Evolutionary conservation across 371 early-diverging fungal genomes (phyloP).

Genomic region (Mortierella sp.): DNA sequence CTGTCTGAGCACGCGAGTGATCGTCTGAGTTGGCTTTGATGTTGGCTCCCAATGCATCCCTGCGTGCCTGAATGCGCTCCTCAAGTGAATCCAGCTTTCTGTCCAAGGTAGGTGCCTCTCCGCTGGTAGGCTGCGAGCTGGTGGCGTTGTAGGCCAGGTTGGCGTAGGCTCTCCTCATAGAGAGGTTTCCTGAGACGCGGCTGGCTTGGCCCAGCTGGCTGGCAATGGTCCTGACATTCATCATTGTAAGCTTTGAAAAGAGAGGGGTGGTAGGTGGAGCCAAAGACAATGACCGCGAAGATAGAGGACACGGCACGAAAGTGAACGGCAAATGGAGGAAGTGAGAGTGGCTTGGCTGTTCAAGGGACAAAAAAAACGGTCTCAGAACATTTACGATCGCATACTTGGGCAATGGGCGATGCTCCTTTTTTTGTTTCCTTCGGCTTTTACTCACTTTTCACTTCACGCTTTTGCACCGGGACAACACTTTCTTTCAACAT

Average conservation of each 20-base stretch:
- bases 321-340: not conserved
- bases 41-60: conserved; percentile 34
- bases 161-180: conserved; percentile 47
- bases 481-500: not conserved
- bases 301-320: not conserved
- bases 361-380: not conserved
- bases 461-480: too few species aligned
- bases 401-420: not conserved
- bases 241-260: conserved; percentile 12
- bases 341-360: not conserved
- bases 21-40: conserved; percentile 22
- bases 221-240: conserved; percentile 50
- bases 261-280: not conserved
- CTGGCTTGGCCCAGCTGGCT: conserved; percentile 35
- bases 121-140: conserved; percentile 34
- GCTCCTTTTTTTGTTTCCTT: not conserved
- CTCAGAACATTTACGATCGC: not conserved
- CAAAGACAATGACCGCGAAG: not conserved
- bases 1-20: conserved; percentile 7
- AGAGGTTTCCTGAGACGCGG: conserved; percentile 21
- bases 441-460: too few species aligned
- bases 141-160: conserved; percentile 54
- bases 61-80: conserved; percentile 58
- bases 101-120: conserved; percentile 52
- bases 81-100: conserved; percentile 55